Evolutionary conservation across 164 flowering plant genomes (phyloP), one percentile per base, ranked within the genome.

Genomic region (Euptelea pleiosperma): DNA sequence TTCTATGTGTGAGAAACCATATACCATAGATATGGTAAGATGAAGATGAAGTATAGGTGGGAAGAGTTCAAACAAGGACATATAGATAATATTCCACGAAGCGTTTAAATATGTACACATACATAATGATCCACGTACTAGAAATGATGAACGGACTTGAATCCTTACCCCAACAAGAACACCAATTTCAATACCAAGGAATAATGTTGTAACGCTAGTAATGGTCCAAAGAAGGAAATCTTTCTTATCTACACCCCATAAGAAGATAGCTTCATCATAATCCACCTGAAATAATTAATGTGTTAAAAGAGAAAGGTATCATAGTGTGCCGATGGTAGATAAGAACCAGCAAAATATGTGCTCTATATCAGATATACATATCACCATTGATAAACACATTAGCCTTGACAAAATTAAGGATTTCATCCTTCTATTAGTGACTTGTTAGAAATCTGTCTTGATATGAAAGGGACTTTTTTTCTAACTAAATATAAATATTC

Each of bases 101-200:
- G 14, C 25, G 12, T 45, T 21, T 14, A 29, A 12, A 31, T 9
- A 22, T 33, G 4, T 37, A 11, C 16, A 42, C 30, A 51, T 8
- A 40, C n/a, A n/a, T n/a, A n/a, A n/a, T n/a, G n/a, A n/a, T 8
- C 22, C 26, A 2, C 48, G 9, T 22, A 44, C 28, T 31, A 61
- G 8, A 40, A 6, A 16, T n/a, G 18, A 30, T 22, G 58, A 52
- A 31, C 16, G 31, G 26, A 41, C 2, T 46, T 19, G 49, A 60
- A 48, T 26, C 44, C 89, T 70, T 65, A 92, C 98, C 78, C 98
- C 97, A 71, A 84, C 75, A 71, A 93, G 82, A 58, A 93, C 99
- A 46, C 99, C 99, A 66, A 88, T 86, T 80, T 93, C 99, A 60
- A 93, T 90, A 42, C 99, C 96, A 55, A 93, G 77, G 72, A 93